Evolutionary conservation across 1,284 basidiomycete species (phyloP).

Genomic region (Leccinum huronense): DNA sequence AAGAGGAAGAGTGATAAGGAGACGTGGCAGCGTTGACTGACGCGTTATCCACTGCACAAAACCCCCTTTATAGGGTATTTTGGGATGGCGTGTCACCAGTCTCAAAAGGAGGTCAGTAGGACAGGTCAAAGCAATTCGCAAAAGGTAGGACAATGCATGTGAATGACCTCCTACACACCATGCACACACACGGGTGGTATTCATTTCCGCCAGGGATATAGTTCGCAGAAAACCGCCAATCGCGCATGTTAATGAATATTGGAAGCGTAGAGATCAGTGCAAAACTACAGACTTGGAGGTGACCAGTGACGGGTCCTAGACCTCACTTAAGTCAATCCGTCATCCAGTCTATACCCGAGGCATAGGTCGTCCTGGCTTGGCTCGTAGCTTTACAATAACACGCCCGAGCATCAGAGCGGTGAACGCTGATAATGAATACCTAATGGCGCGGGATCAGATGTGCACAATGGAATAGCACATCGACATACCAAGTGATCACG

Average conservation of each 20-base stretch:
- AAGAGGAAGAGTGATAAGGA: background rate
- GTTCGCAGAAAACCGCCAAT: background rate
- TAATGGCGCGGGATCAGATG: slow-evolving; percentile 29
- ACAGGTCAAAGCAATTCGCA: slow-evolving; percentile 12
- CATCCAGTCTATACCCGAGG: slow-evolving; percentile 22
- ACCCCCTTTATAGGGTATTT: slow-evolving; percentile 17
- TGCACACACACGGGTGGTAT: background rate
- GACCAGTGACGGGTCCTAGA: background rate
- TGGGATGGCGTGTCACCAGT: slow-evolving; percentile 12
- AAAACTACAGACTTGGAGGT: slow-evolving; percentile 7
- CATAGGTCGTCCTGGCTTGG: slow-evolving; percentile 29
- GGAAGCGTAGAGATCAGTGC: slow-evolving; percentile 2
- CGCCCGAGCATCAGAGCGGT: slow-evolving; percentile 43
- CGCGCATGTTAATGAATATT: slow-evolving; percentile 2
- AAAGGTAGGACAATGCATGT: slow-evolving; percentile 10
- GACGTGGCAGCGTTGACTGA: slow-evolving; percentile 7
- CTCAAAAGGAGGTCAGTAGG: slow-evolving; percentile 8
- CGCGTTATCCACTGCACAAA: background rate
- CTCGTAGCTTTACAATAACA: slow-evolving; percentile 32
- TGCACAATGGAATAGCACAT: slow-evolving; percentile 1
- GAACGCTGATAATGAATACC: slow-evolving; percentile 72
- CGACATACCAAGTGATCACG: slow-evolving; percentile 85
- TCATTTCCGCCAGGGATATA: background rate
- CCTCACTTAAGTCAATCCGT: background rate
- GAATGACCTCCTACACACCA: slow-evolving; percentile 15